Conservation (phyloP, 208 protist genomes). For the Zelonia costaricensis region DNA sequence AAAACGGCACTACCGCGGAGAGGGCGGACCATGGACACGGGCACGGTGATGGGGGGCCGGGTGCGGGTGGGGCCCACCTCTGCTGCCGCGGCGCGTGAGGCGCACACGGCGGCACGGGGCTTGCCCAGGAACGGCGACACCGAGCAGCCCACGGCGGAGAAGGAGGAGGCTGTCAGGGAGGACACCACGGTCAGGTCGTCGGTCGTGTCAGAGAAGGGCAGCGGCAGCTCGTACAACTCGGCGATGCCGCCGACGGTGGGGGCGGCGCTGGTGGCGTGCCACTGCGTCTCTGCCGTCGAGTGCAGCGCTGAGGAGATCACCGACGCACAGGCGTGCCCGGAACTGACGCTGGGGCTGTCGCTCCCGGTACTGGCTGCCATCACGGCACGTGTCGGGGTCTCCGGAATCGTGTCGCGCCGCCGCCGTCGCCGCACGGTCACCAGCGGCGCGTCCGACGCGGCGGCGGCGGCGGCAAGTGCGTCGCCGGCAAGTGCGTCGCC, state of each 20-base stretch:
- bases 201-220: background rate
- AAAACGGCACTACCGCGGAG: background rate
- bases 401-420: too few species aligned
- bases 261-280: background rate
- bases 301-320: background rate
- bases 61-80: too few species aligned
- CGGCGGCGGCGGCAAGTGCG: too few species aligned
- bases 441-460: too few species aligned
- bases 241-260: too few species aligned
- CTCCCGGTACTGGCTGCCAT: background rate
- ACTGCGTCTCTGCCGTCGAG: conserved; percentile 18
- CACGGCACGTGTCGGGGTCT: too few species aligned
- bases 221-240: conserved; percentile 5
- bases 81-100: too few species aligned
- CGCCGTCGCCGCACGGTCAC: too few species aligned
- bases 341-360: background rate
- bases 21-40: background rate
- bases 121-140: too few species aligned
- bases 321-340: background rate
- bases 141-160: background rate
- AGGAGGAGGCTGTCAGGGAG: conserved; percentile 12
- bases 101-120: too few species aligned
- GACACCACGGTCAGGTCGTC: conserved; percentile 4
- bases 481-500: too few species aligned
- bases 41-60: background rate